Conservation (phyloP, 257 asterid genomes). For the Fraxinus quadrangulata region DNA sequence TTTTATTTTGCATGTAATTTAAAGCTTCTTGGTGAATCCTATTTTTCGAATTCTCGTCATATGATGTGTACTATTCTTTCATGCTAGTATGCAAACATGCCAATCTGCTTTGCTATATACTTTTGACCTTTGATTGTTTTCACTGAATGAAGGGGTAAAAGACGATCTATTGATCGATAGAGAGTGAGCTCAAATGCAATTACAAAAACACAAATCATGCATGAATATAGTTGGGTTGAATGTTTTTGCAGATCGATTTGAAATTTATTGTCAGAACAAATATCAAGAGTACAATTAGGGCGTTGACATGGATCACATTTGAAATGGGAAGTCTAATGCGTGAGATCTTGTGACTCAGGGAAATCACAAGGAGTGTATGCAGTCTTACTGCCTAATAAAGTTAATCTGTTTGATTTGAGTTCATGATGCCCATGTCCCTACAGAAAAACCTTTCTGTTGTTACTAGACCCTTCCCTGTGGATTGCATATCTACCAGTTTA, state of each 20-base stretch:
- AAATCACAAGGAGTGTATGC: neutral
- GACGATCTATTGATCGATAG: neutral
- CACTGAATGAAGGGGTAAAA: neutral
- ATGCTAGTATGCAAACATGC: neutral
- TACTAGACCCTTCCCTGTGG: neutral
- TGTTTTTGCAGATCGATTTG: neutral
- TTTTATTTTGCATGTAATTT: neutral
- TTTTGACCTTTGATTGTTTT: neutral
- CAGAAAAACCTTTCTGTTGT: neutral
- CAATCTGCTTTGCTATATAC: neutral
- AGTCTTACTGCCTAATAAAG: neutral
- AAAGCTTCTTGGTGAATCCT: neutral
- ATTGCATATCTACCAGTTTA: neutral
- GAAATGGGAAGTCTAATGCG: neutral
- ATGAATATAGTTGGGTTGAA: neutral
- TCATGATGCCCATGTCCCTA: neutral
- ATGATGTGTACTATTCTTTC: neutral
- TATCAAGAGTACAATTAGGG: neutral
- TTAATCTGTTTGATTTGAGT: neutral
- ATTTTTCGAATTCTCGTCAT: too few relatives aligned
- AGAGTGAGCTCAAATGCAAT: neutral
- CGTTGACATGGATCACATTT: neutral
- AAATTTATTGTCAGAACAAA: neutral
- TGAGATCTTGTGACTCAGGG: neutral
- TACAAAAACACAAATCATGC: neutral